phyloP scores from a whole-genome alignment of 2,329 filamentous ascomycete genomes.

The Penicillium sp. region DNA sequence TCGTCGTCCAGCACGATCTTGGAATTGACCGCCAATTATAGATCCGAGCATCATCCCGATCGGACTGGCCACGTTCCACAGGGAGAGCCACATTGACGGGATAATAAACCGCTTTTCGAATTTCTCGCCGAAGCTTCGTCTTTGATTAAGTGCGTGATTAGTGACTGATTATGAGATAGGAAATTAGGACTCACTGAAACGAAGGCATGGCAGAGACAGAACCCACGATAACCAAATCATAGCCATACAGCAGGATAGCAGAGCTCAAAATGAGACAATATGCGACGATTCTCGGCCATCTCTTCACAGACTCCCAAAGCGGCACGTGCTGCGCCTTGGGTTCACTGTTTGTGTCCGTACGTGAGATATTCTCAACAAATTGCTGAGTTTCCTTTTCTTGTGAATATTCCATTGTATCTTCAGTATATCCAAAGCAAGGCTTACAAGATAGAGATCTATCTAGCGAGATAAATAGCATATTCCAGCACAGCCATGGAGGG shows the following conservation, averaged over 20 bases:
- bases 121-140: constrained; percentile 27
- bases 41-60: constrained; percentile 39
- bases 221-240: constrained; percentile 29
- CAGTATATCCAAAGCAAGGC: not conserved
- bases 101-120: constrained; percentile 34
- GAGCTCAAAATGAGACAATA: constrained; percentile 21
- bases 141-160: not conserved
- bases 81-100: constrained; percentile 43
- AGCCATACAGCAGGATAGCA: constrained; percentile 27
- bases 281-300: constrained; percentile 13
- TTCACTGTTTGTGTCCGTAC: not conserved
- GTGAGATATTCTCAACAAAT: constrained; percentile 5
- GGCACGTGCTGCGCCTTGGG: constrained; percentile 4
- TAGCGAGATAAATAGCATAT: not conserved
- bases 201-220: constrained; percentile 27
- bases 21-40: constrained; percentile 37
- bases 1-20: constrained; percentile 40
- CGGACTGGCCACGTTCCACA: constrained; percentile 43
- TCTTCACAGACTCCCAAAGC: constrained; percentile 16
- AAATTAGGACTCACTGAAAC: constrained; percentile 24
- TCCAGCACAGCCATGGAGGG: constrained; percentile 1
- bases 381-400: not conserved
- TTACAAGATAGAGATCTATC: not conserved
- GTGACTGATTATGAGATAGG: not conserved
- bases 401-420: not conserved